phyloP scores from a whole-genome alignment of 495 filamentous ascomycete species.

The Thozetella sp. region DNA sequence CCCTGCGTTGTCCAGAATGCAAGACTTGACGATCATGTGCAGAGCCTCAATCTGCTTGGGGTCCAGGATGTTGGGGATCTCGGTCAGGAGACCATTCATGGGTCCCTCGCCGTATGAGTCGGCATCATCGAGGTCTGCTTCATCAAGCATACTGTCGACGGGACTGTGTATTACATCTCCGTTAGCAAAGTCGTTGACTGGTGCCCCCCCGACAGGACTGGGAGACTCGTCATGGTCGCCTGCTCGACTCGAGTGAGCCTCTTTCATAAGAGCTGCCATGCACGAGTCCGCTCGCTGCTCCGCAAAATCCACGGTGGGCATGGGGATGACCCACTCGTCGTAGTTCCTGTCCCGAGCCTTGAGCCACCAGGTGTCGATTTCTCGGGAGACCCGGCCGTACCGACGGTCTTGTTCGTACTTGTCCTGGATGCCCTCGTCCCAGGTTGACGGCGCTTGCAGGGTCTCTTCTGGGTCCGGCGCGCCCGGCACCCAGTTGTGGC shows the following conservation, averaged over 20 bases:
- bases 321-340: slow-evolving; percentile 51
- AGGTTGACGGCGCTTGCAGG: slow-evolving; percentile 30
- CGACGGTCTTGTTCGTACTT: slow-evolving; percentile 52
- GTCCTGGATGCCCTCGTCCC: slow-evolving; percentile 43
- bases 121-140: slow-evolving; percentile 81
- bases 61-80: slow-evolving; percentile 90
- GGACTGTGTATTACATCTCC: slow-evolving; percentile 42
- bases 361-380: slow-evolving; percentile 60
- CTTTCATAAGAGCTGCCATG: slow-evolving; percentile 45
- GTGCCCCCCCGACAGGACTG: slow-evolving; percentile 24
- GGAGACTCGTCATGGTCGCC: slow-evolving; percentile 70
- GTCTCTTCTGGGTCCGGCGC: slow-evolving; percentile 25
- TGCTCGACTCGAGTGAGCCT: slow-evolving; percentile 46
- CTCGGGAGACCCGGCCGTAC: slow-evolving; percentile 57
- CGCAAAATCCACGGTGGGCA: slow-evolving; percentile 53
- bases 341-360: slow-evolving; percentile 53
- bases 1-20: slow-evolving; percentile 73
- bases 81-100: slow-evolving; percentile 83
- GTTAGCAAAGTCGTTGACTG: slow-evolving; percentile 53
- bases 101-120: slow-evolving; percentile 80
- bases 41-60: slow-evolving; percentile 92
- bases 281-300: slow-evolving; percentile 48
- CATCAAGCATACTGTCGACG: slow-evolving; percentile 52
- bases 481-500: slow-evolving; percentile 43
- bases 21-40: slow-evolving; percentile 92